Conservation (phyloP, 495 filamentous ascomycete species). For the Pyrenula massariospora region DNA sequence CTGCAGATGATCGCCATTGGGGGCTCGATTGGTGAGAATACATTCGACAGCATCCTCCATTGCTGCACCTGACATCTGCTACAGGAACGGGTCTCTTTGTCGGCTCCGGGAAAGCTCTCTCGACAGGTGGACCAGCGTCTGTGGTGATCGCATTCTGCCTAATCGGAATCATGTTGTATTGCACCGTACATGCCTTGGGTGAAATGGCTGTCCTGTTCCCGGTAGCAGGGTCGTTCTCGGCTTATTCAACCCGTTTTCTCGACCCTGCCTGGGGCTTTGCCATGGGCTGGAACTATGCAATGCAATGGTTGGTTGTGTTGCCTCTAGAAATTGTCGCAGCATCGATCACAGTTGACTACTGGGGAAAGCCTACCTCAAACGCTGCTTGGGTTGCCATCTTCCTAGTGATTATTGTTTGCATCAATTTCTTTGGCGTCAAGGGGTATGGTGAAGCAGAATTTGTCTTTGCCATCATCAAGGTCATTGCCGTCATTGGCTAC, state of each 20-base stretch:
- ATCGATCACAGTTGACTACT: slow-evolving; percentile 79
- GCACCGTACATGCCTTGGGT: slow-evolving; percentile 81
- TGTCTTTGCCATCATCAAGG: slow-evolving; percentile 74
- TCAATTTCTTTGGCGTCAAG: slow-evolving; percentile 80
- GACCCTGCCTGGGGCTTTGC: slow-evolving; percentile 97
- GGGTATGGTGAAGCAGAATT: slow-evolving; percentile 91
- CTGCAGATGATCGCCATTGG: slow-evolving; percentile 97
- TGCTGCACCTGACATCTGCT: slow-evolving; percentile 3
- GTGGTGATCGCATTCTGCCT: slow-evolving; percentile 71
- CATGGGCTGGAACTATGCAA: slow-evolving; percentile 96
- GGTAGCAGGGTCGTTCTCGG: slow-evolving; percentile 83
- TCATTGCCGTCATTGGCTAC: slow-evolving; percentile 77
- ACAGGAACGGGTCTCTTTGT: slow-evolving; percentile 86
- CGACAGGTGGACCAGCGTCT: slow-evolving; percentile 72
- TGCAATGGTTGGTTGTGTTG: slow-evolving; percentile 86
- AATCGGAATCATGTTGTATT: slow-evolving; percentile 84
- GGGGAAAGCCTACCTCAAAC: slow-evolving; percentile 54
- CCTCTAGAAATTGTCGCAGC: slow-evolving; percentile 88
- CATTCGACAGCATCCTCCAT: not conserved
- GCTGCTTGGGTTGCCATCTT: slow-evolving; percentile 83
- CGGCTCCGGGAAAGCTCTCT: slow-evolving; percentile 67
- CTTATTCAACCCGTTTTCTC: slow-evolving; percentile 84
- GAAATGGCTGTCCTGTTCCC: slow-evolving; percentile 89
- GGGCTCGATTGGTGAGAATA: slow-evolving; percentile 70
- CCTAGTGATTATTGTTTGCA: slow-evolving; percentile 56